Evolutionary conservation across 1,284 basidiomycete species (phyloP), one percentile per base, ranked within the genome.

Genomic region (Microbotryum silenes-acaulis): DNA sequence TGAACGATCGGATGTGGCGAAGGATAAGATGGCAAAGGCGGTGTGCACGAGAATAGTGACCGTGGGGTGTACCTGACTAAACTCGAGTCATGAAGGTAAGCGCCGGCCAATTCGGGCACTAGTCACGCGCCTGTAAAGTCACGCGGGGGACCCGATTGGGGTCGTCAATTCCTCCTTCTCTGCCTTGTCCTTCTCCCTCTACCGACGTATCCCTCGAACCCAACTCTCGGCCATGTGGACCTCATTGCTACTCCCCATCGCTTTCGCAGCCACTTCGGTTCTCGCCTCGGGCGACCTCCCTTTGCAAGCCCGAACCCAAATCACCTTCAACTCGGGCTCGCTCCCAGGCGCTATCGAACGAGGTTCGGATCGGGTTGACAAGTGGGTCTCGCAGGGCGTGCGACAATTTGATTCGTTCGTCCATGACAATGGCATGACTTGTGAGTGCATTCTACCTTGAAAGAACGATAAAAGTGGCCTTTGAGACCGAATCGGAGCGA

Each of bases 341-440:
- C 29, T 20, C 20, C 45, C 12, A 3, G 51, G 45, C 18, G 44
- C 33, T 1, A 9, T 37, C 37, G 37, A 37, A 37, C 37, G 37
- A 37, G 37, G 37, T 18, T 42, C 16, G 4, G 52, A 48, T 23
- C 27, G 14, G 42, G 54, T 65, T 50, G 63, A 61, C 12, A 10
- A 45, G 0, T 62, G 57, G 60, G 57, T 29, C n/a, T 53, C 33
- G 3, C 20, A 65, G 21, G 62, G 62, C 23, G 65, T 64, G 1
- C 55, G 61, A 42, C 55, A 56, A 51, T 67, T 62, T 16, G 37
- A 57, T 14, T 31, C 56, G 27, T 42, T 63, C 29, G 16, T 31
- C 14, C 51, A 56, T 31, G 48, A 31, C n/a, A 33, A 52, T 49
- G 25, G 54, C 44, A 25, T 29, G 9, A 47, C 45, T 33, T 54